These are phyloP conservation scores for Populus alba DNA, from an alignment of 345 rosid species.

Conservation along the genomic window DNA sequence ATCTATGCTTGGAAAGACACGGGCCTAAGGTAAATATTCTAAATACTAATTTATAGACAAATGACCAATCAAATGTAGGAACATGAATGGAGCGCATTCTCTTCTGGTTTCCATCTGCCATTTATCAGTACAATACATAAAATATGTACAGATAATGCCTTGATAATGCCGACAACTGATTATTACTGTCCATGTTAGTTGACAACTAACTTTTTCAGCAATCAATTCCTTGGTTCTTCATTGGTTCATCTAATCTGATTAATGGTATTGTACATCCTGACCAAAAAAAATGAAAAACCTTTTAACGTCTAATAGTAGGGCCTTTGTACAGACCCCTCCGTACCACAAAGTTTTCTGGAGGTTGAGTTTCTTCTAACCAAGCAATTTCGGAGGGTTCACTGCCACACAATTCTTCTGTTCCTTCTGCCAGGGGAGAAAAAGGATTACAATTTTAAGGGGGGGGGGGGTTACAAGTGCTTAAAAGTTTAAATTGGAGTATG, in stretches of 20 bases:
- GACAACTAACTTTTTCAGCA: conserved; percentile 25
- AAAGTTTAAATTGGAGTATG: background rate
- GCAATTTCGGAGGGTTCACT: conserved; percentile 45
- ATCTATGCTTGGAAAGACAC: background rate
- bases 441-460: background rate
- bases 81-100: background rate
- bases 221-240: conserved; percentile 8
- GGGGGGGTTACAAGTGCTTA: background rate
- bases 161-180: conserved; percentile 11
- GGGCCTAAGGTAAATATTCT: background rate
- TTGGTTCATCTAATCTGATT: conserved; percentile 16
- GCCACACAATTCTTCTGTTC: conserved; percentile 59
- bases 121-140: background rate
- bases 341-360: conserved; percentile 76
- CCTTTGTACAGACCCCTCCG: conserved; percentile 65
- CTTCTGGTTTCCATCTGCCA: background rate
- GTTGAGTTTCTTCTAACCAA: conserved; percentile 86
- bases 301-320: conserved; percentile 57
- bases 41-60: no score
- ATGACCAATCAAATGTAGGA: no score
- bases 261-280: conserved; percentile 7
- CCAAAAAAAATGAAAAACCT: background rate
- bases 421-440: conserved; percentile 29
- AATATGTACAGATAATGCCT: conserved; percentile 19
- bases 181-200: conserved; percentile 18